These are phyloP conservation scores for Aspergillus fijiensis DNA, from an alignment of 2,329 filamentous ascomycete species.

Conservation along the genomic window DNA sequence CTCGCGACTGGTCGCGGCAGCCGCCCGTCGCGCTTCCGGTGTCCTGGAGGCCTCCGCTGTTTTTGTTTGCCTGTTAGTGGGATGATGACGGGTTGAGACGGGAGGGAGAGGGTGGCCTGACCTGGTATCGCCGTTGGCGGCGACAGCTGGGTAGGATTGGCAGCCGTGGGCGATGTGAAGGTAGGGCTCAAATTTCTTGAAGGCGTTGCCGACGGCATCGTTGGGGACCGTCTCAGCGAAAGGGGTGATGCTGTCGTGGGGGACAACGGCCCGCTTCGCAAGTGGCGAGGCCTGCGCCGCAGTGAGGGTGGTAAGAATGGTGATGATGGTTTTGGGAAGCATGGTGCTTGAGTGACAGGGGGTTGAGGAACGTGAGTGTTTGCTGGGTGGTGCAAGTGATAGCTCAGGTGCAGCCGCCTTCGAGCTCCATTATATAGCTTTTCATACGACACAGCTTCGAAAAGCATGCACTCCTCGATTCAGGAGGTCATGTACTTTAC, in stretches of 20 bases:
- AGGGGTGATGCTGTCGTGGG: not conserved
- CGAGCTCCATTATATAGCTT: not conserved
- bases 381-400: not conserved
- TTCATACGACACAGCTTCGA: not conserved
- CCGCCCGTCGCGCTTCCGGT: slow-evolving; percentile 7
- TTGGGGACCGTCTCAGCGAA: not conserved
- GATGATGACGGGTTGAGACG: not conserved
- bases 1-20: slow-evolving; percentile 6
- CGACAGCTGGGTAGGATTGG: slow-evolving; percentile 8
- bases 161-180: slow-evolving; percentile 7
- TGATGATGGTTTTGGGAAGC: not conserved
- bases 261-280: not conserved
- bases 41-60: not conserved
- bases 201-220: not conserved
- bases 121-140: slow-evolving; percentile 5
- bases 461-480: not conserved
- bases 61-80: not conserved
- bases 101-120: not conserved
- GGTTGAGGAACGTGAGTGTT: not conserved
- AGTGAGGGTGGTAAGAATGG: not conserved
- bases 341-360: not conserved
- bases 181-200: slow-evolving; percentile 2
- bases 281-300: not conserved
- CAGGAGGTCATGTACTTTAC: not conserved
- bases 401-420: not conserved